Conservation (phyloP, 495 filamentous ascomycete species). For the Thermothielavioides terrestris region DNA sequence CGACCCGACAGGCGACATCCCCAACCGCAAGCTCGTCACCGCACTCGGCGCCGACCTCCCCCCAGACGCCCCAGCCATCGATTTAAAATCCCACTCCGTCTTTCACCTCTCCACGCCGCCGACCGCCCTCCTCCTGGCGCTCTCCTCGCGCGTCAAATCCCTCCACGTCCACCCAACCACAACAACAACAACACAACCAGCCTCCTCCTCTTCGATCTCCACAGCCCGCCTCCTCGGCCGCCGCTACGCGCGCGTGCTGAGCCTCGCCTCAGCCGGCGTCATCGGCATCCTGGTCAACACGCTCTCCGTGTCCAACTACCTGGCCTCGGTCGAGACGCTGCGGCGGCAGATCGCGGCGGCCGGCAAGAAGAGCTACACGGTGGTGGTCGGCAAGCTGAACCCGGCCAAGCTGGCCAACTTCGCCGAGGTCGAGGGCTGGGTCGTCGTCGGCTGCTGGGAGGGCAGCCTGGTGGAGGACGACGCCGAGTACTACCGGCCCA, state of each 20-base stretch:
- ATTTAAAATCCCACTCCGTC: constrained; percentile 61
- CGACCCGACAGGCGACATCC: constrained; percentile 69
- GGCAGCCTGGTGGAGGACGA: constrained; percentile 78
- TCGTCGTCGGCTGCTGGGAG: constrained; percentile 97
- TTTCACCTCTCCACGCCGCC: constrained; percentile 90
- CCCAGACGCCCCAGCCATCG: constrained; percentile 22
- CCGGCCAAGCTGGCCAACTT: constrained; percentile 96
- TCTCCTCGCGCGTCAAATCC: constrained; percentile 68
- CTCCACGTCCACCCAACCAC: constrained; percentile 68
- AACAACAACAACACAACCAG: neutral
- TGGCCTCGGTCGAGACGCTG: constrained; percentile 66
- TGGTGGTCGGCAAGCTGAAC: constrained; percentile 95
- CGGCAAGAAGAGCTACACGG: constrained; percentile 89
- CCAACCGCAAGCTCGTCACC: constrained; percentile 60
- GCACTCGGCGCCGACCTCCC: neutral
- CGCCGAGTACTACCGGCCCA: constrained; percentile 68
- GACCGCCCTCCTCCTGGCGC: constrained; percentile 72
- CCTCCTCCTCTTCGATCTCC: constrained; percentile 31
- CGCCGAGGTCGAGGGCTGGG: constrained; percentile 88
- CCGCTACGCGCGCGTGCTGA: constrained; percentile 77
- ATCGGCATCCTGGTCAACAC: constrained; percentile 95
- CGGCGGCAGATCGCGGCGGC: constrained; percentile 58
- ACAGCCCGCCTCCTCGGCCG: constrained; percentile 55
- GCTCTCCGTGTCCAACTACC: constrained; percentile 81
- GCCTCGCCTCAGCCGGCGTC: constrained; percentile 69